These are phyloP conservation scores for Naumovozyma baii DNA, from an alignment of 805 yeast species.

Conservation along the genomic window DNA sequence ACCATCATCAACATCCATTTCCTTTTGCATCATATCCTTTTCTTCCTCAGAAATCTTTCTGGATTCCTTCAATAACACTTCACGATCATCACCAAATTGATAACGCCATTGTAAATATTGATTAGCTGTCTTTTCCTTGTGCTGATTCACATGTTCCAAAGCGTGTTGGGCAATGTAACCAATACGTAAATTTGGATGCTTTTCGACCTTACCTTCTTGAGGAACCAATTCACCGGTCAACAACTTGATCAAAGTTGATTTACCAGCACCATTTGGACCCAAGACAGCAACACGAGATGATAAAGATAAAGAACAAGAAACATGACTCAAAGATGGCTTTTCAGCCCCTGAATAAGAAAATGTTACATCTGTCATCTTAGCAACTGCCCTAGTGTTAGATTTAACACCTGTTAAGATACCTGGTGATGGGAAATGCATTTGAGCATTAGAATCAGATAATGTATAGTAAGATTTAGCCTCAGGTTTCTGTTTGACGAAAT, in stretches of 20 bases:
- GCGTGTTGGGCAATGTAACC: slow-evolving; percentile 99
- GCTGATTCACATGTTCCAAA: slow-evolving; percentile 91
- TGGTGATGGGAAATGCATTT: slow-evolving; percentile 98
- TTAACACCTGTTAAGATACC: slow-evolving; percentile 96
- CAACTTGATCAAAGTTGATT: slow-evolving; percentile 87
- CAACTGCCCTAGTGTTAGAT: slow-evolving; percentile 89
- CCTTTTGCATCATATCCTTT: slow-evolving; percentile 62
- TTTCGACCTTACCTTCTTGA: slow-evolving; percentile 80
- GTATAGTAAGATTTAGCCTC: slow-evolving; percentile 96
- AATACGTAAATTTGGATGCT: slow-evolving; percentile 95
- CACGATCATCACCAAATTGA: slow-evolving; percentile 96
- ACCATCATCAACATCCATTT: slow-evolving; percentile 76
- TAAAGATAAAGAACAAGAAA: slow-evolving; percentile 82
- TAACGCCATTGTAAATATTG: slow-evolving; percentile 98
- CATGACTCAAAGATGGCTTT: slow-evolving; percentile 69
- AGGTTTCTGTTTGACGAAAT: slow-evolving; percentile 83
- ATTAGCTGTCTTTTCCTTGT: slow-evolving; percentile 94
- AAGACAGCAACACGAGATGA: slow-evolving; percentile 95
- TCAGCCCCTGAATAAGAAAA: slow-evolving; percentile 84
- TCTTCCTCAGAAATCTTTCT: slow-evolving; percentile 73
- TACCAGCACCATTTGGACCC: slow-evolving; percentile 99
- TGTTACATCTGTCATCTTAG: slow-evolving; percentile 74
- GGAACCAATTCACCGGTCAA: slow-evolving; percentile 90
- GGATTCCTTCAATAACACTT: slow-evolving; percentile 85
- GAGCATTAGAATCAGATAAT: slow-evolving; percentile 80